Base-by-base conservation (phyloP, 768 basidiomycete genomes). In the Tricholoma sp. region DNA sequence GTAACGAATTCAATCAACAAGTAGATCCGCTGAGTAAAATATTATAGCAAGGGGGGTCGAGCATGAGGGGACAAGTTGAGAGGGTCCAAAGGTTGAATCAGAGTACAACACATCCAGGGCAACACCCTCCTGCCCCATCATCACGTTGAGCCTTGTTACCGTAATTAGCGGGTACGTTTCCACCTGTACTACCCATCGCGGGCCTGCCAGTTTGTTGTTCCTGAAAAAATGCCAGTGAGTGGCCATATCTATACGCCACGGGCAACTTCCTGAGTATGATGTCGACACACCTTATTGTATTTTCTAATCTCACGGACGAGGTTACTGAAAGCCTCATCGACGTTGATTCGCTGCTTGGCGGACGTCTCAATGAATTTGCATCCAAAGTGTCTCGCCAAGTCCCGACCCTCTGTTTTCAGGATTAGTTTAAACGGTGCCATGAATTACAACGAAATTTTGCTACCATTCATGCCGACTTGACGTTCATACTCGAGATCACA, bases 321-420 rank as follows among this genome's bases (percentile, higher is more conserved):
- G 59, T 89, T 88, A 65, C 81, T 85, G 76, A 98, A 98, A 8
- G 93, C 92, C 74, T 97, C 92, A 63, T 98, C 95, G 54, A 98
- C 94, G 65, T 97, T 97, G 75, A 95, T 93, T 52, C 95, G 84
- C 66, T 94, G 89, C 74, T 97, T 97, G 39, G 94, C 95, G 3
- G 95, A 98, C 0, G 94, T 96, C 72, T 98, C 95, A 57, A 95
- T 90, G 72, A 94, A 97, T 66, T 88, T 91, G 76, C 93, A 94
- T 49, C 88, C 88, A 68, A 94, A 93, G 71, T 92, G 90, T 71
- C 93, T 93, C 0, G 97, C 97, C 52, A 98, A 85, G 64, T 97
- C 94, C 53, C 92, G 91, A 7, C 97, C 97, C 94, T 98, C 96
- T 97, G 71, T 37, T 35, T n/a, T 46, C n/a, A 49, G 27, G 27